These are phyloP conservation scores for Atkinsonella texensis DNA, from an alignment of 2,329 filamentous ascomycete genomes.

Conservation along the genomic window DNA sequence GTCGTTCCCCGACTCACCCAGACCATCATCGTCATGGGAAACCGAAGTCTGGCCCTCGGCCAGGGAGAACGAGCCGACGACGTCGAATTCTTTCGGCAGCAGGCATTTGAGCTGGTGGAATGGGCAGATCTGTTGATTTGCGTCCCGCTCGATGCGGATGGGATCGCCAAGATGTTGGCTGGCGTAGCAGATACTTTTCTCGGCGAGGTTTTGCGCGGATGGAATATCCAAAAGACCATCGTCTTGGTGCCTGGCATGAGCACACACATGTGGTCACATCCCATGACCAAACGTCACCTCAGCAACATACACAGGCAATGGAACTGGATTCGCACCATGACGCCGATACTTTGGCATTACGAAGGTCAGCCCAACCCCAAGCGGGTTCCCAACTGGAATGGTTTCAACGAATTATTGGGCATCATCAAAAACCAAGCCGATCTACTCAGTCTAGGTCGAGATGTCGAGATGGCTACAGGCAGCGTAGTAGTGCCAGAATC, in stretches of 20 bases:
- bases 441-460: conserved; percentile 59
- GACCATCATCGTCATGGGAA: conserved; percentile 48
- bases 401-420: conserved; percentile 58
- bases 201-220: conserved; percentile 69
- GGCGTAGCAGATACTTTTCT: conserved; percentile 73
- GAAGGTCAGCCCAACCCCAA: conserved; percentile 39
- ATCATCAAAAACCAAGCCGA: conserved; percentile 69
- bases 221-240: conserved; percentile 78
- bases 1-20: conserved; percentile 50
- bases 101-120: conserved; percentile 57
- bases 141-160: conserved; percentile 74
- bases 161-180: conserved; percentile 75
- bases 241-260: conserved; percentile 84
- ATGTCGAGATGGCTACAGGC: conserved; percentile 45
- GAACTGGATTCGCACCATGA: conserved; percentile 75
- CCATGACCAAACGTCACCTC: conserved; percentile 77
- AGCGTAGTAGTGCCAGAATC: conserved; percentile 22
- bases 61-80: conserved; percentile 28
- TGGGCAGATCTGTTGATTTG: conserved; percentile 85
- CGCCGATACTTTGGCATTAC: conserved; percentile 75
- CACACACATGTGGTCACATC: conserved; percentile 78
- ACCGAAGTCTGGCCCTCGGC: conserved; percentile 28
- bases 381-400: conserved; percentile 47
- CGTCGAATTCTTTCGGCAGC: conserved; percentile 37
- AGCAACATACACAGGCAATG: conserved; percentile 73